Evolutionary conservation across 352 stramenopile genomes (phyloP).

Genomic region (Globisporangium acanthophoron): DNA sequence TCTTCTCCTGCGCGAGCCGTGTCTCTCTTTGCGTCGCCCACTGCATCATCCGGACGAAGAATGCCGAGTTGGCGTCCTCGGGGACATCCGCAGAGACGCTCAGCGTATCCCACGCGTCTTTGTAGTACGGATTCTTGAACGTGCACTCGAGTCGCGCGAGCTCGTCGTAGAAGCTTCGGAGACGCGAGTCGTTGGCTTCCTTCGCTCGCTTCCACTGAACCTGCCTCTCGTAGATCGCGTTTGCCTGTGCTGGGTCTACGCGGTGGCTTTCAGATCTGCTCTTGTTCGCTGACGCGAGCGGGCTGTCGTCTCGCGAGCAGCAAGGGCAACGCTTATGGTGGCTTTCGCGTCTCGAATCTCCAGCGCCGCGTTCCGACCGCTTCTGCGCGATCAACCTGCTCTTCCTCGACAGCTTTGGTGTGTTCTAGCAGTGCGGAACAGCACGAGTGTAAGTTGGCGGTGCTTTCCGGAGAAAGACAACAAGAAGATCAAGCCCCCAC

Average conservation of each 20-base stretch:
- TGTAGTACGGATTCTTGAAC: constrained; percentile 60
- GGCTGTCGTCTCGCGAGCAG: constrained; percentile 11
- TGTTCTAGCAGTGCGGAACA: constrained; percentile 18
- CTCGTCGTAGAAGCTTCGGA: constrained; percentile 30
- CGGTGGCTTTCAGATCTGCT: not conserved
- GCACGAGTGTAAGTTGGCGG: not conserved
- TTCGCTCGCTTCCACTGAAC: constrained; percentile 54
- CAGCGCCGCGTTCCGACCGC: constrained; percentile 7
- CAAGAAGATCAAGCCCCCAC: not conserved
- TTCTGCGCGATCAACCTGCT: constrained; percentile 37
- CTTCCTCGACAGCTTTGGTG: constrained; percentile 40
- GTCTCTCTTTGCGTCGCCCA: constrained; percentile 38
- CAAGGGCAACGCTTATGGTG: constrained; percentile 19
- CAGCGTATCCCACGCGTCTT: constrained; percentile 25
- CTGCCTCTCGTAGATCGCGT: constrained; percentile 52
- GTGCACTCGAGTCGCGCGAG: constrained; percentile 31
- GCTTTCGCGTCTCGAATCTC: not conserved
- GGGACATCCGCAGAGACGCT: not conserved
- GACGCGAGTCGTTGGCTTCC: constrained; percentile 24
- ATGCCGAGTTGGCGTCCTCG: constrained; percentile 22
- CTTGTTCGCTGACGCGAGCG: not conserved
- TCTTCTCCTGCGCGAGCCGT: constrained; percentile 31
- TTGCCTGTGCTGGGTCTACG: constrained; percentile 23
- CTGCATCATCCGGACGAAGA: constrained; percentile 41
- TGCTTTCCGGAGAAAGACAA: not conserved